phyloP scores from a whole-genome alignment of 202 grass and related monocot genomes.

The Schoenoplectus tabernaemontani region DNA sequence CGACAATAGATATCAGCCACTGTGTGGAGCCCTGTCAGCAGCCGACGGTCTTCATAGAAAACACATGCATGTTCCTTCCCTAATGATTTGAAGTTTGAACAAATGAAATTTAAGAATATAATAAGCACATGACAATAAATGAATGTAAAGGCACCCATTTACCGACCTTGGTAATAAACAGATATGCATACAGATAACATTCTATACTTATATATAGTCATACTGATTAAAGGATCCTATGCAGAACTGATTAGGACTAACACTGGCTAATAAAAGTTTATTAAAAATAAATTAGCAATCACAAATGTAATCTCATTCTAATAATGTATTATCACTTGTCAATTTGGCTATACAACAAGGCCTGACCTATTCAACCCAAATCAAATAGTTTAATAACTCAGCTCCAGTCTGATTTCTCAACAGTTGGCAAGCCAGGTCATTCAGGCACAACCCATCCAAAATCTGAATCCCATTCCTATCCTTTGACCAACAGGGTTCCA shows the following conservation, averaged over 20 bases:
- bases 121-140: not conserved
- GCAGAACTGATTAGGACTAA: not conserved
- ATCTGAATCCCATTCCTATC: too few species aligned
- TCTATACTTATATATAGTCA: not conserved
- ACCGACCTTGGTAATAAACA: not conserved
- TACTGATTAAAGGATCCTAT: not conserved
- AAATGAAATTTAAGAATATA: constrained; percentile 2
- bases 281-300: not conserved
- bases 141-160: not conserved
- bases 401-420: too few species aligned
- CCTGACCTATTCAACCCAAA: too few species aligned
- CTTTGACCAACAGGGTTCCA: too few species aligned
- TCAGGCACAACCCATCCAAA: too few species aligned
- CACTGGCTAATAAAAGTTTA: not conserved
- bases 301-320: not conserved
- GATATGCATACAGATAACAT: not conserved
- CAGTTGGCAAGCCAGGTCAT: too few species aligned
- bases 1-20: constrained; percentile 58
- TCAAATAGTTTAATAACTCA: not conserved
- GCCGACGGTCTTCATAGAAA: constrained; percentile 60
- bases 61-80: constrained; percentile 46
- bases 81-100: constrained; percentile 13
- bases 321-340: not conserved
- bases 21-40: constrained; percentile 48
- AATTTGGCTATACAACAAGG: not conserved